phyloP scores from a whole-genome alignment of 345 rosid genomes.

The Microthlaspi erraticum region DNA sequence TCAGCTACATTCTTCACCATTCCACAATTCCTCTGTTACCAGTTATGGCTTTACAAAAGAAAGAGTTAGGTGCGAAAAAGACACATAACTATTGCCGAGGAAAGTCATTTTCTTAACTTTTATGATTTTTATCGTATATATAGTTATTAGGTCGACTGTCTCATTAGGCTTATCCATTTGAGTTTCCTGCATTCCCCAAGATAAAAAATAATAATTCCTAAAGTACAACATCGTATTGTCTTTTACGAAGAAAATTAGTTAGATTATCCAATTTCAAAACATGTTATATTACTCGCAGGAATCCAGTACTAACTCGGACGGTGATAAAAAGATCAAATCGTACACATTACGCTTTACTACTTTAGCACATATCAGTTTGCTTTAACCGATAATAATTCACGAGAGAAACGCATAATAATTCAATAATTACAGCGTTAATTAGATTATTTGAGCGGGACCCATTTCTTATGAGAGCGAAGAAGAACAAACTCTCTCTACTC shows the following conservation, averaged over 20 bases:
- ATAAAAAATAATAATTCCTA: background rate
- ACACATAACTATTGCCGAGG: background rate
- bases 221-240: background rate
- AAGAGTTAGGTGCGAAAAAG: background rate
- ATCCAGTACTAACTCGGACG: background rate
- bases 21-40: no score
- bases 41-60: no score
- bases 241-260: background rate
- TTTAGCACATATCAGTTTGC: slow-evolving; percentile 7
- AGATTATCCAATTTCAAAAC: background rate
- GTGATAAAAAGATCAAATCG: background rate
- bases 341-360: background rate
- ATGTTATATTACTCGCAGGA: background rate
- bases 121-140: background rate
- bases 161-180: slow-evolving; percentile 27
- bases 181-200: slow-evolving; percentile 11
- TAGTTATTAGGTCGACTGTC: slow-evolving; percentile 22
- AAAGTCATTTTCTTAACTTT: slow-evolving; percentile 26
- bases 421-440: slow-evolving; percentile 13
- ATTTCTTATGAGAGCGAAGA: background rate
- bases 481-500: background rate
- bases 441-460: slow-evolving; percentile 38
- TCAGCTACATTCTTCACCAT: no score
- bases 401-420: background rate
- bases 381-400: slow-evolving; percentile 16